phyloP scores from a whole-genome alignment of 129 eudicot genomes.

The Saposhnikovia divaricata region DNA sequence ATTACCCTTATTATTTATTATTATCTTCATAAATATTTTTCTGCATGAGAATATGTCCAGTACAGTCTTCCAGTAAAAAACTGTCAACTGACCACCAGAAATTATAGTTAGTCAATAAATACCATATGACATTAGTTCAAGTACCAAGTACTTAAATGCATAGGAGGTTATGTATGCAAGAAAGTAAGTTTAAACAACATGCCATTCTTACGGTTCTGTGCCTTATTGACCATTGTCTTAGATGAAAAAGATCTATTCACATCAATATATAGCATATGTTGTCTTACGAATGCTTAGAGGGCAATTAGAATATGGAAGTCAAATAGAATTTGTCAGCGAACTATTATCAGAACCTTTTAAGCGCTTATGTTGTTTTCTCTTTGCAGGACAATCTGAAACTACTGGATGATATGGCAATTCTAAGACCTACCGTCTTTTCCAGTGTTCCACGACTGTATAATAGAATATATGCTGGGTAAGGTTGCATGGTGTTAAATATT shows the following conservation, averaged over 20 bases:
- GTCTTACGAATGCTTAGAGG: background rate
- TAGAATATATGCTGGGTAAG: slow-evolving; percentile 69
- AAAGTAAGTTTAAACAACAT: too few species aligned
- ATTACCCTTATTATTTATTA: too few species aligned
- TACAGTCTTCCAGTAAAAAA: too few species aligned
- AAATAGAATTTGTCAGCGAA: background rate
- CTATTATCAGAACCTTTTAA: background rate
- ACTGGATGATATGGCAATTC: slow-evolving; percentile 70
- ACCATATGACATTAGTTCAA: too few species aligned
- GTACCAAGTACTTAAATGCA: too few species aligned
- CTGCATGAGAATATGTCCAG: too few species aligned
- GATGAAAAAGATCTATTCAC: background rate
- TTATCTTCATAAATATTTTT: too few species aligned
- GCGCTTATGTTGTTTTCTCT: background rate
- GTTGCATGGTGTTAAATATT: background rate
- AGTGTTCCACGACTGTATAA: slow-evolving; percentile 87
- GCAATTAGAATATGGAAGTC: background rate
- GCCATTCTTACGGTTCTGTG: too few species aligned
- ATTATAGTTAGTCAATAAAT: too few species aligned
- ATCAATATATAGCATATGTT: background rate
- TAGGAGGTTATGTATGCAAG: too few species aligned
- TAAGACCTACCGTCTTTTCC: slow-evolving; percentile 69
- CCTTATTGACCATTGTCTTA: background rate
- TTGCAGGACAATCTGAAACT: slow-evolving; percentile 67
- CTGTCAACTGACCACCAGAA: too few species aligned